Conservation (phyloP, 73 alveolate genomes). For the Paramecium biaurelia region DNA sequence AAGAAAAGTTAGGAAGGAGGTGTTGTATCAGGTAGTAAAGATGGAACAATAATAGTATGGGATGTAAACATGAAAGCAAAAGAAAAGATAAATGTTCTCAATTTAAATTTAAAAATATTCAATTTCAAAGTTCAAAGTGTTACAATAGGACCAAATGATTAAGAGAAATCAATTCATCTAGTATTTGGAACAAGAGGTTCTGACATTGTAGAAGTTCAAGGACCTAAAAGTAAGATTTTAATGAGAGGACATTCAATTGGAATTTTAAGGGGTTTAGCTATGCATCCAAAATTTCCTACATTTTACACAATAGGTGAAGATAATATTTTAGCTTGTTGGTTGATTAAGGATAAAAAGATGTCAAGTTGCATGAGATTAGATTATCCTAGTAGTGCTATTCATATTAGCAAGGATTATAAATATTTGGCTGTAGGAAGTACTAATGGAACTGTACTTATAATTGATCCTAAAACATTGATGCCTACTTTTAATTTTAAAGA, state of each 20-base stretch:
- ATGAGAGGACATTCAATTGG: constrained; percentile 94
- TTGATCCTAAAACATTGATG: constrained; percentile 83
- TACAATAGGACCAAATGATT: constrained; percentile 18
- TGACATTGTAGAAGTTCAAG: constrained; percentile 85
- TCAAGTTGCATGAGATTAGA: constrained; percentile 77
- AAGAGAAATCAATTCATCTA: constrained; percentile 65
- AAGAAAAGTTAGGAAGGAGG: constrained; percentile 80
- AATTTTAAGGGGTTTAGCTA: constrained; percentile 95
- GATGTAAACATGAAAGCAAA: constrained; percentile 65
- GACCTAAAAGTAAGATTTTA: constrained; percentile 68
- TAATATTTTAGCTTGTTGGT: constrained; percentile 93
- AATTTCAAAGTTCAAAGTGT: constrained; percentile 58
- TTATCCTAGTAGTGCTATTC: constrained; percentile 86
- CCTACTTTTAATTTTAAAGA: constrained; percentile 80
- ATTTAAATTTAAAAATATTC: background rate
- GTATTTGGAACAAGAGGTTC: constrained; percentile 98
- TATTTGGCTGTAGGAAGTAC: constrained; percentile 93
- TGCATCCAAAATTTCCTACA: constrained; percentile 86
- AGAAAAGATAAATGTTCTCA: constrained; percentile 18
- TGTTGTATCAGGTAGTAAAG: constrained; percentile 92
- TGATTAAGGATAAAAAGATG: constrained; percentile 75
- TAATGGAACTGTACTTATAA: constrained; percentile 79
- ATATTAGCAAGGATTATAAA: constrained; percentile 80
- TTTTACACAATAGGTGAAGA: constrained; percentile 96
- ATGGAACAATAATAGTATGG: constrained; percentile 86